Base-by-base conservation (phyloP, 2,329 filamentous ascomycete species). In the Alternaria atra region DNA sequence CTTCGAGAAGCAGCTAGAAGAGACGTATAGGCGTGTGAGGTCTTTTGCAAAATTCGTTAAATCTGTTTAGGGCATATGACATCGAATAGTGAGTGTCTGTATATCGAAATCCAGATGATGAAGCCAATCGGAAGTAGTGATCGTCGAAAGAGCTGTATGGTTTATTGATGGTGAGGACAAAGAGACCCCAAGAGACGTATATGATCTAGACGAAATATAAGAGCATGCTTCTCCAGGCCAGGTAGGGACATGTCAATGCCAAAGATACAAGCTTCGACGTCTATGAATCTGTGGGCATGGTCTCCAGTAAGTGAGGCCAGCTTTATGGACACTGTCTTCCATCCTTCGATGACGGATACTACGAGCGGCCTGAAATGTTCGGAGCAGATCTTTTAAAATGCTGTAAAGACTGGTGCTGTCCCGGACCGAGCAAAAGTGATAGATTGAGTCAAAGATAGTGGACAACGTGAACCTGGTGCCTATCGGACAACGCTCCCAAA, bases 51-150 rank as follows among this genome's bases (percentile, higher is more conserved):
- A 9, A 55, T 53, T 12, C 35, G 25, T 15, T 20, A 37, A 15
- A 35, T 25, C 29, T 58, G n/a, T 17, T 30, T 47, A 23, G 47
- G 53, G 29, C 53, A 54, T 4, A 58, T 54, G 13, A 58, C 13
- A 12, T 53, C 42, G 48, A 50, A 61, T n/a, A 54, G 34, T 17
- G 54, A 35, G 23, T 58, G 58, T 34, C 48, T 39, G 15, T 50
- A 54, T 8, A 58, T 17, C 6, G 35, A 6, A 12, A 54, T 10
- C 54, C 50, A 61, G 15, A 58, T 39, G 20, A 54, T 10, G 20
- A 58, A 50, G 12, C 35, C n/a, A 12, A 25, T 4, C 7, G 8
- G 4, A 15, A 37, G 35, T 3, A 35, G 17, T 13, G 13, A 37
- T 17, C 10, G 8, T 30, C 13, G 40, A 17, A 5, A 37, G 20